Conservation (phyloP, 805 yeast species). For the Ogataea parapolymorpha region DNA sequence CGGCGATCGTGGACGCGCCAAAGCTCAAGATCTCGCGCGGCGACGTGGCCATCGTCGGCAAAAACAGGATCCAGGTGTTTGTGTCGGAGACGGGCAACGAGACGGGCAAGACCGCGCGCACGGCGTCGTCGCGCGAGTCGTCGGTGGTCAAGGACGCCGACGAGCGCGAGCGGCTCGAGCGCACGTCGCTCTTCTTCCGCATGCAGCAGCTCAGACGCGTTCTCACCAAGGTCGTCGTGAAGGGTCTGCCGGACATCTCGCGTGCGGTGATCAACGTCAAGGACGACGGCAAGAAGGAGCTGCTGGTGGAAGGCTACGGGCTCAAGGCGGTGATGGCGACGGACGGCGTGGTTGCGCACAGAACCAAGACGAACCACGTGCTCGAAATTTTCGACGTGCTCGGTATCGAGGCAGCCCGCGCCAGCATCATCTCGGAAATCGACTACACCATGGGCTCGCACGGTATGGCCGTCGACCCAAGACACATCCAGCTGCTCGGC, state of each 20-base stretch:
- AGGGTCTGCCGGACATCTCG: constrained; percentile 86
- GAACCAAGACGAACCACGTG: constrained; percentile 88
- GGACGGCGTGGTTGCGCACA: constrained; percentile 89
- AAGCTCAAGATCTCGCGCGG: constrained; percentile 76
- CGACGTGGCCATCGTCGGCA: constrained; percentile 67
- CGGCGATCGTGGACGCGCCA: constrained; percentile 79
- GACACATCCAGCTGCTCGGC: constrained; percentile 95
- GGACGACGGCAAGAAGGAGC: constrained; percentile 81
- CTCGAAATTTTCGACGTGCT: constrained; percentile 83
- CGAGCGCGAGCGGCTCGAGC: constrained; percentile 35
- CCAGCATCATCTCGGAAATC: constrained; percentile 89
- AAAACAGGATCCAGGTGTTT: constrained; percentile 62
- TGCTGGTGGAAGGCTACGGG: constrained; percentile 97
- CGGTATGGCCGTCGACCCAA: constrained; percentile 99
- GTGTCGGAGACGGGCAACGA: constrained; percentile 45
- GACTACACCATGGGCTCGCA: constrained; percentile 98
- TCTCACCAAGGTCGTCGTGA: constrained; percentile 83
- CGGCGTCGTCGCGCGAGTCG: constrained; percentile 34
- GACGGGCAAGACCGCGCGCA: constrained; percentile 41
- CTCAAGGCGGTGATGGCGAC: constrained; percentile 94
- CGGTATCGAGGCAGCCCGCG: constrained; percentile 97
- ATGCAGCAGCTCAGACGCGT: constrained; percentile 87
- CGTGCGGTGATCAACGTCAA: constrained; percentile 95
- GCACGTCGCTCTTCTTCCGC: constrained; percentile 68
- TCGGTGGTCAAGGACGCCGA: constrained; percentile 33